Percentiles rank a stretch among this genome's conserved stretches.
Evolutionary conservation across 2,329 filamentous ascomycete genomes (phyloP).

Genomic region (Xylariaceae sp.): DNA sequence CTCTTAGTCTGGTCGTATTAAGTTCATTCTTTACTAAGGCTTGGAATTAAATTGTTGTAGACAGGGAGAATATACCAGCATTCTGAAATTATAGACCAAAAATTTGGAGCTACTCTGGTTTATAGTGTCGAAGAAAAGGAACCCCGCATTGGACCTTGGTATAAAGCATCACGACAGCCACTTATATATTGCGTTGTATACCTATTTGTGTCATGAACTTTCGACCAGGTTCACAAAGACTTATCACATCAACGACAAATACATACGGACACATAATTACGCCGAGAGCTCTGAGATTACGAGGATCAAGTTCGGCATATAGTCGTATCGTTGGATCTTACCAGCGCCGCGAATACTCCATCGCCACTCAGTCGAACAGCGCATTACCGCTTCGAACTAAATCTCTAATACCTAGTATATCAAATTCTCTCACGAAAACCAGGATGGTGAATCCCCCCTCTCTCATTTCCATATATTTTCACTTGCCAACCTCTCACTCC

Average conservation of each 20-base stretch:
- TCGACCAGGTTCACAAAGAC: not conserved
- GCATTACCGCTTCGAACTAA: not conserved
- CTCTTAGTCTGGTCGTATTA: no score
- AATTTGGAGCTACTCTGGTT: no score
- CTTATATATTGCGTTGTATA: no score
- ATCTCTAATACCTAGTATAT: not conserved
- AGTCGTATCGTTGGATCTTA: not conserved
- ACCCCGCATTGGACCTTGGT: no score
- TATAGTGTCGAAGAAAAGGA: no score
- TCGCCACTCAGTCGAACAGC: not conserved
- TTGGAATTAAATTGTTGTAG: no score
- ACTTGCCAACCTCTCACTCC: not conserved
- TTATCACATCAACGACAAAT: not conserved
- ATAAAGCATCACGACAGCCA: no score
- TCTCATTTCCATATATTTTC: not conserved
- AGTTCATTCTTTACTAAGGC: no score
- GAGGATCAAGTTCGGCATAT: not conserved
- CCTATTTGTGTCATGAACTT: conserved; percentile 22
- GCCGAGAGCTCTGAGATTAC: not conserved
- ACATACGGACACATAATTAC: not conserved
- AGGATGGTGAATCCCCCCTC: conserved; percentile 35
- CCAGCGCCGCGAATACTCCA: not conserved
- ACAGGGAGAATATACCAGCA: no score
- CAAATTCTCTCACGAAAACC: conserved; percentile 8
- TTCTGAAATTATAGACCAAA: no score